These are phyloP conservation scores for Aspergillus funiculosus DNA, from an alignment of 495 filamentous ascomycete species.

Conservation along the genomic window DNA sequence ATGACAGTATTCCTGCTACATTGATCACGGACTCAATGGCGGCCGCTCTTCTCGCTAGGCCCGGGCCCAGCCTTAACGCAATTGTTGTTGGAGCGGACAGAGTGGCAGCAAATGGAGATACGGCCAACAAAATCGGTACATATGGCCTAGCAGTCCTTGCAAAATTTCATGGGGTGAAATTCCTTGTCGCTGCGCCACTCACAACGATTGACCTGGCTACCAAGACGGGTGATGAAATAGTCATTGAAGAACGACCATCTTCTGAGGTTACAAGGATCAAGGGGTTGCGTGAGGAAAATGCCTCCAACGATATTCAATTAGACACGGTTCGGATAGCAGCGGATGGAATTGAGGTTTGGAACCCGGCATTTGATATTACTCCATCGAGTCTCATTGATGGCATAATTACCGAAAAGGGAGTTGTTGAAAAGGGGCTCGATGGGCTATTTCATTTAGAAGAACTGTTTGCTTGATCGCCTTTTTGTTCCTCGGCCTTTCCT, in stretches of 20 bases:
- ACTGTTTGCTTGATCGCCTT: constrained; percentile 37
- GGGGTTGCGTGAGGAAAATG: constrained; percentile 56
- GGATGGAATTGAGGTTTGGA: constrained; percentile 79
- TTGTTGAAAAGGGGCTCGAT: constrained; percentile 67
- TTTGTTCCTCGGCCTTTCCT: constrained; percentile 8
- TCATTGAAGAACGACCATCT: constrained; percentile 77
- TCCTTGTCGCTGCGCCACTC: constrained; percentile 88
- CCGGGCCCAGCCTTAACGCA: constrained; percentile 60
- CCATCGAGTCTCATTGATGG: constrained; percentile 82
- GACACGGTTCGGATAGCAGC: constrained; percentile 76
- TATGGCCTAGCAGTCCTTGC: constrained; percentile 85
- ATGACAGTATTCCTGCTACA: constrained; percentile 87
- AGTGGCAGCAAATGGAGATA: constrained; percentile 94
- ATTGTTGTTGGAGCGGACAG: constrained; percentile 93
- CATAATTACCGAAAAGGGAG: constrained; percentile 87
- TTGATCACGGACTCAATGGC: constrained; percentile 98
- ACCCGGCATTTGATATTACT: constrained; percentile 94
- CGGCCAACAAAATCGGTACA: constrained; percentile 98
- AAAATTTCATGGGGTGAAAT: constrained; percentile 80
- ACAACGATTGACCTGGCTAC: constrained; percentile 90
- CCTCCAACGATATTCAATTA: constrained; percentile 46
- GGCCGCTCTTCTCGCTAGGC: constrained; percentile 65
- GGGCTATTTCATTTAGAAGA: constrained; percentile 67
- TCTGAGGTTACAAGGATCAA: constrained; percentile 75
- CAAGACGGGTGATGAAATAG: constrained; percentile 64